Base-by-base conservation (phyloP, 2,329 filamentous ascomycete genomes). In the Cadophora sp. region DNA sequence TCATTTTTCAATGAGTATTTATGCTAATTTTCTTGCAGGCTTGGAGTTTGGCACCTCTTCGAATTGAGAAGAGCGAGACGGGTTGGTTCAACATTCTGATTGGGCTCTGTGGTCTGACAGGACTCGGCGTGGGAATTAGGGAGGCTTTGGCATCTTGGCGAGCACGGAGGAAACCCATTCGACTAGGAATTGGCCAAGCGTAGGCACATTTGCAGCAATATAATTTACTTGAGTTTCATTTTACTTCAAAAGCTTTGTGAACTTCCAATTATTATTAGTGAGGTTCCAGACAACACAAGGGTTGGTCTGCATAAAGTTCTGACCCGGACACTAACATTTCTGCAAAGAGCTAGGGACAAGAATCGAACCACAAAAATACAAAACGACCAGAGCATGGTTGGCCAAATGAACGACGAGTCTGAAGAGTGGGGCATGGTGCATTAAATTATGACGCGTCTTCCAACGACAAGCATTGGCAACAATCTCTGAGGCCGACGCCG, bases 41-140 rank as follows among this genome's bases (percentile, higher is more conserved):
- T 62, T 67, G 69, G 27, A 71, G 69, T 58, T 69, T 72, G 1
- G 64, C 63, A 22, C 74, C 66, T 27, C 59, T 74, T 31, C 58
- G 72, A 53, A 69, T 70, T 5, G 69, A 72, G 0, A 71, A 71
- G 46, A 61, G 69, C 19, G 69, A 74, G 62, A 58, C 70, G 4
- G 48, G 63, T 11, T 61, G 61, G 50, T 27, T 67, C 27, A 58
- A 58, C 29, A 53, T 69, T 16, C 26, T 69, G 55, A 59, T 69
- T 40, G 64, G 43, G 12, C 51, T 69, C 16, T 62, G 64, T 26
- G 56, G 27, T 7, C 29, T 65, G 22, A 62, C 64, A 26, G 68
- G 68, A 14, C 24, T 67, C 19, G 56, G 62, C n/a, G 62, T 65
- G 12, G 64, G 61, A 19, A 31, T 59, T 12, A 48, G 51, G 22